Evolutionary conservation across 495 filamentous ascomycete genomes (phyloP), one percentile per base, ranked within the genome.

Genomic region (Elaphomyces granulatus): DNA sequence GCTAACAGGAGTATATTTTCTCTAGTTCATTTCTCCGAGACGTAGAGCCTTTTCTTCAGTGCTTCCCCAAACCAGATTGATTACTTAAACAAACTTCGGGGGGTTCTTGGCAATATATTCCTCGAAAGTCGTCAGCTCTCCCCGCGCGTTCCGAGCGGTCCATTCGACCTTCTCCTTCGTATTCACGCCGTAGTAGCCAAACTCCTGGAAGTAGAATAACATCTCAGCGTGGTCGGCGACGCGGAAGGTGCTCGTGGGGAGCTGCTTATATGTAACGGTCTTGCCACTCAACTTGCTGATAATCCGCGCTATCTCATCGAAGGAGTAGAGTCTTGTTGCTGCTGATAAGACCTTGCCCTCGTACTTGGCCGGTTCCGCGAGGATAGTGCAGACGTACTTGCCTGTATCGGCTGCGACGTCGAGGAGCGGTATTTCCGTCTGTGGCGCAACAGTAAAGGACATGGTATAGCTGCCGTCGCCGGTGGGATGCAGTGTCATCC

Each of bases 151-250:
- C 40, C 48, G 51, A 10, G 40, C 53, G 4, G 61, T 55, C 60
- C 58, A 65, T 9, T 47, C 50, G 10, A 74, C 62, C 49, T 56
- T 32, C 35, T 63, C 46, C 45, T 56, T 52, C 3, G 53, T 45
- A 1, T 50, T 52, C 3, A 56, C 52, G 0, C 72, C 70, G 47
- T 49, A 74, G 33, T 70, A 70, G 2, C 69, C 67, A 45, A 45
- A 58, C 36, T 71, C 60, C 26, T 68, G 51, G 20, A 49, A 20
- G 38, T 45, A 63, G 3, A 33, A 20, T 26, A 65, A 59, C 37
- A 45, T 60, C 3, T 69, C 63, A 6, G 44, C 40, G 33, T 67
- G 45, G 4, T 60, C 55, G 3, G 38, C 38, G n/a, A 4, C 38
- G 23, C 36, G 34, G 20, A 15, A 42, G 32, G 26, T 18, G 6